Base-by-base conservation (phyloP, 1,139 yeast species). In the Lizanozyma gosingica region DNA sequence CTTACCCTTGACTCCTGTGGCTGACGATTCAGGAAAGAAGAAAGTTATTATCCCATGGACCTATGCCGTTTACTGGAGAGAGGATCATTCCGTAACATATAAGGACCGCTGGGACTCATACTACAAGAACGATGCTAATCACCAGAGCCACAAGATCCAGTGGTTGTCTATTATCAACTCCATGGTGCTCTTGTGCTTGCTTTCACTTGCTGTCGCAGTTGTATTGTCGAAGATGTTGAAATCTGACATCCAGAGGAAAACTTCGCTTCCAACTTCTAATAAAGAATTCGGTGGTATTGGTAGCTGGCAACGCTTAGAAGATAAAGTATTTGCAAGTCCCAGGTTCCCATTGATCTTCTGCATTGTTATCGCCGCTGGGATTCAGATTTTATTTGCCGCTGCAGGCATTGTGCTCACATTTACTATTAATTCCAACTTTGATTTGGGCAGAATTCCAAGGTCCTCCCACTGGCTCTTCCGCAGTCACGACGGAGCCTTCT, bases 61-160 rank as follows among this genome's bases (percentile, higher is more conserved):
- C 1, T 88, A 87, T 54, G 77, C 95, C 0, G 90, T 88, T 3
- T 83, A 83, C 56, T 88, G 95, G 94, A 70, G 94, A 56, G 95
- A 87, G 57, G 95, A 87, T 45, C 64, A 66, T 38, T 70, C 78
- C 2, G 67, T 84, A 27, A 75, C 76, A 36, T 84, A 88, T 73
- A 71, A 71, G 39, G 70, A 78, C 45, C 67, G 96, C 49, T 86
- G 95, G 94, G 79, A 78, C 40, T 63, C 80, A 51, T 87, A 82
- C 56, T 74, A 81, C 53, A 72, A 76, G 41, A 71, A 76, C 47
- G 84, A 77, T 38, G 73, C 71, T 33, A 59, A 61, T 35, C 58
- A 60, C 4, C 63, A 67, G 17, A 57, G 59, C 41, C 59, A 57
- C 34, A 72, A 71, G 27, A 75, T 82, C 39, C 94, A 83, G 53